Base-by-base conservation (phyloP, 768 basidiomycete species). In the Leccinum subtestaceum region DNA sequence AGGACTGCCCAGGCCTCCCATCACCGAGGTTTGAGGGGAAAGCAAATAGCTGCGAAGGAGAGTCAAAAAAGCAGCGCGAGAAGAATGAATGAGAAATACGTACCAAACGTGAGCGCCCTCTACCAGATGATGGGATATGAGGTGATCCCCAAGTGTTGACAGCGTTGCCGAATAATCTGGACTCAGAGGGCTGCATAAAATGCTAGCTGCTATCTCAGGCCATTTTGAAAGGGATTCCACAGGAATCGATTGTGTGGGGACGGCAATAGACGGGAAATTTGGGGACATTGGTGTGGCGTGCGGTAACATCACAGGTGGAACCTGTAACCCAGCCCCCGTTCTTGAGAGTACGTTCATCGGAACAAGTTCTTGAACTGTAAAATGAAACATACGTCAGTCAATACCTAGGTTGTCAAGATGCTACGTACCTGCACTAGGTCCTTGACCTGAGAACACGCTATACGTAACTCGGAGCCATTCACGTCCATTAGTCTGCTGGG, bases 41-140 rank as follows among this genome's bases (percentile, higher is more conserved):
- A 98, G 82, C 5, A 98, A 77, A 68, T 95, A 94, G 69, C 93
- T 96, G 8, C 58, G 45, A 60, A 50, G 52, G 11, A 58, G 17
- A 5, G 19, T 70, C 55, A 63, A 43, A 36, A 12, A 40, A 11
- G 15, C 17, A 23, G 45, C 51, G 27, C 49, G 25, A 31, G n/a
- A 47, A 29, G 7, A 31, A 23, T 38, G 38, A 19, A 25, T 56
- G 32, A 15, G 5, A 50, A 32, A 27, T 55, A 11, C 76, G 62
- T 67, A 98, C 96, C 97, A 99, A 58, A 80, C 84, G 78, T 98
- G 95, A 23, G 94, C 93, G 17, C 95, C 94, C 64, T 95, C 89
- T 9, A 84, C 74, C 75, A 91, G 86, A 34, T 88, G 81, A 63
- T 88, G 85, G 5, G 83, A 77, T 13, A 77, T 70, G n/a, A 99